These are phyloP conservation scores for Melampsora larici-populina DNA, from an alignment of 1,284 basidiomycete species.

Conservation along the genomic window DNA sequence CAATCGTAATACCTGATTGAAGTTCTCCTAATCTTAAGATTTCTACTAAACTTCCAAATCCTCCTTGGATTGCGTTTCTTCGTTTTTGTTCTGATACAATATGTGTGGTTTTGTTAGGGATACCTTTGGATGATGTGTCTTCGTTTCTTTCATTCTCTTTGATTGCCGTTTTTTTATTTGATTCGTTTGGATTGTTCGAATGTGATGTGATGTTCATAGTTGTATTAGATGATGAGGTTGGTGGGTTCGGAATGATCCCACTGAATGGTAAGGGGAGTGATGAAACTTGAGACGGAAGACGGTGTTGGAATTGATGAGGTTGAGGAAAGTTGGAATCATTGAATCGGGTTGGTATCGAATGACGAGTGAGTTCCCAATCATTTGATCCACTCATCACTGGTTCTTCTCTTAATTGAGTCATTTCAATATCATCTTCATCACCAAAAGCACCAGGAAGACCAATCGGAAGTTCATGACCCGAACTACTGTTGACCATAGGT, in stretches of 20 bases:
- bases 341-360: not conserved
- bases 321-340: not conserved
- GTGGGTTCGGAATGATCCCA: not conserved
- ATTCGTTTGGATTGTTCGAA: not conserved
- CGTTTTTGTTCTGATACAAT: conserved; percentile 29
- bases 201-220: not conserved
- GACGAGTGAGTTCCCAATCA: no score
- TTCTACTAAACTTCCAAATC: conserved; percentile 34
- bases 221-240: not conserved
- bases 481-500: no score
- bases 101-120: conserved; percentile 10
- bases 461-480: no score
- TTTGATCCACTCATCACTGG: no score
- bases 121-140: not conserved
- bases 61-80: conserved; percentile 31
- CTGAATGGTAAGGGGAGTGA: not conserved
- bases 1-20: conserved; percentile 32
- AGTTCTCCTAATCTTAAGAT: conserved; percentile 24
- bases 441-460: no score
- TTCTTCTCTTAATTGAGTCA: no score
- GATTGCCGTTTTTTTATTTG: no score
- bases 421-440: no score
- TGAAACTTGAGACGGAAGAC: no score
- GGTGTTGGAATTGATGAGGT: not conserved
- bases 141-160: not conserved